Percentiles rank a stretch among this genome's conserved stretches.
These are phyloP conservation scores for Lachnellula hyalina DNA, from an alignment of 2,329 filamentous ascomycete species.

Conservation along the genomic window DNA sequence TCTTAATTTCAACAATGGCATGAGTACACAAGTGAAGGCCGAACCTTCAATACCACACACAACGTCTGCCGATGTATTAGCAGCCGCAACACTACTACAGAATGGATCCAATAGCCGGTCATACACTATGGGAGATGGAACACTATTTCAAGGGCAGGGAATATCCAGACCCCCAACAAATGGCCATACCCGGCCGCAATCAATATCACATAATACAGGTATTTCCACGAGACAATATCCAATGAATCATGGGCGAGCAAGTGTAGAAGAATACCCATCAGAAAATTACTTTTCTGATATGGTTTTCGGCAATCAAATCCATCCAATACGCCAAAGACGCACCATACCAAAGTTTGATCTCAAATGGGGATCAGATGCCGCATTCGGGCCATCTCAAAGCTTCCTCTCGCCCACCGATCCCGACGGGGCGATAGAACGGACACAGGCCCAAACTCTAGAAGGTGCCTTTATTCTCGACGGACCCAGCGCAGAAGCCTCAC, in stretches of 20 bases:
- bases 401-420: constrained; percentile 53
- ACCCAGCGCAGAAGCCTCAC: constrained; percentile 53
- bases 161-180: constrained; percentile 12
- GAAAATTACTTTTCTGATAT: constrained; percentile 24
- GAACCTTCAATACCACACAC: constrained; percentile 14
- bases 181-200: constrained; percentile 21
- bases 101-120: constrained; percentile 33
- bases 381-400: constrained; percentile 52
- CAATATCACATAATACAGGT: constrained; percentile 20
- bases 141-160: constrained; percentile 18
- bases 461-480: constrained; percentile 45
- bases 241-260: constrained; percentile 11
- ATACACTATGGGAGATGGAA: constrained; percentile 27
- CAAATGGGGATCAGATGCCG: constrained; percentile 65
- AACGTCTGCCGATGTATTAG: constrained; percentile 50
- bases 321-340: constrained; percentile 12
- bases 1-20: constrained; percentile 16
- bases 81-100: constrained; percentile 50
- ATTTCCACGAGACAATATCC: constrained; percentile 4
- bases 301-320: constrained; percentile 22
- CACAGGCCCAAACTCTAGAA: constrained; percentile 49
- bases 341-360: constrained; percentile 37
- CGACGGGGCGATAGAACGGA: constrained; percentile 51
- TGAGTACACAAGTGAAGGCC: constrained; percentile 17
- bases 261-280: constrained; percentile 16